phyloP scores from a whole-genome alignment of 108 stramenopile genomes.

The Cylindrotheca closterium region DNA sequence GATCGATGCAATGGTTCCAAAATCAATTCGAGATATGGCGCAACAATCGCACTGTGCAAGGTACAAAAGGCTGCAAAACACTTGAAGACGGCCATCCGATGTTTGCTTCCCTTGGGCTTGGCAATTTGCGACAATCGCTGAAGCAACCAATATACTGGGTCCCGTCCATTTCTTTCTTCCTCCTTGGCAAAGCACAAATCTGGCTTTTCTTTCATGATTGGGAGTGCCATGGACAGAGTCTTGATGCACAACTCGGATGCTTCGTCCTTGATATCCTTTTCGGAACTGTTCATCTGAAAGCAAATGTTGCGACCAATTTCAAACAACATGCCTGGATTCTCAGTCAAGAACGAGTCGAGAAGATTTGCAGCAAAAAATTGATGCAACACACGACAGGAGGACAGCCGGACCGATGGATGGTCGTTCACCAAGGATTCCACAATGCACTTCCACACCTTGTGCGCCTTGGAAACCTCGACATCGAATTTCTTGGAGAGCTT shows the following conservation, averaged over 20 bases:
- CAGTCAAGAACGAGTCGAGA: conserved; percentile 35
- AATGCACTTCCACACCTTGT: conserved; percentile 53
- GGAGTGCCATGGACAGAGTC: conserved; percentile 59
- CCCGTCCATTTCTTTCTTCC: conserved; percentile 14
- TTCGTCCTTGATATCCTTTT: conserved; percentile 58
- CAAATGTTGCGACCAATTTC: conserved; percentile 69
- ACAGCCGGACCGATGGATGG: conserved; percentile 78
- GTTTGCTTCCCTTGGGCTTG: conserved; percentile 64
- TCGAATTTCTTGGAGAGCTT: conserved; percentile 37
- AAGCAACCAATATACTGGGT: conserved; percentile 67
- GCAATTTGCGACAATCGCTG: conserved; percentile 77
- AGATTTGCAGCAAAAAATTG: conserved; percentile 45
- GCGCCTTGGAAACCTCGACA: conserved; percentile 4
- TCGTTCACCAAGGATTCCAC: conserved; percentile 52
- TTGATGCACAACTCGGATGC: conserved; percentile 57
- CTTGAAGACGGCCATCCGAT: conserved; percentile 77
- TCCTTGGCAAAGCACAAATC: conserved; percentile 55
- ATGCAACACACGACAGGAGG: conserved; percentile 57
- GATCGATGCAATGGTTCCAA: conserved; percentile 77
- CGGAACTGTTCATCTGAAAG: conserved; percentile 59
- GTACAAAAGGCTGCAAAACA: conserved; percentile 79
- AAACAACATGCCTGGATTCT: conserved; percentile 53
- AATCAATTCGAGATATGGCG: conserved; percentile 70
- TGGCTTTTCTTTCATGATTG: conserved; percentile 59
- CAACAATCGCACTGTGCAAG: conserved; percentile 35